These are phyloP conservation scores for Kandelia obovata DNA, from an alignment of 345 rosid species.

Conservation along the genomic window DNA sequence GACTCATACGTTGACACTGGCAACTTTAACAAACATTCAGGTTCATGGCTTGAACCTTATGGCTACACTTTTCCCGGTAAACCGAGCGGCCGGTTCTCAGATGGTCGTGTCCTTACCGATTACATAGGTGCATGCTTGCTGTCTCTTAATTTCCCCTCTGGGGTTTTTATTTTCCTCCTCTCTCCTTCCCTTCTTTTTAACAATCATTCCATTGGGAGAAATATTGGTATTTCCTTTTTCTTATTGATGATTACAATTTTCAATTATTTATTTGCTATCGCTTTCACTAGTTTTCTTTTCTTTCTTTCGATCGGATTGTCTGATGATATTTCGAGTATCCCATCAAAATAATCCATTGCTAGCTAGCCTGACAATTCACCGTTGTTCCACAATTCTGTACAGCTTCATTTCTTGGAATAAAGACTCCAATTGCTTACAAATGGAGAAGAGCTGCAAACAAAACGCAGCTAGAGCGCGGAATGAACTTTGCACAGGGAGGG, in stretches of 20 bases:
- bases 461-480: not conserved
- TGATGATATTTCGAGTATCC: no score
- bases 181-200: not conserved
- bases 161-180: not conserved
- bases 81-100: slow-evolving; percentile 24
- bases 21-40: not conserved
- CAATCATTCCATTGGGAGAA: no score
- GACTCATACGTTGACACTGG: slow-evolving; percentile 21
- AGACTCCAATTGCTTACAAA: slow-evolving; percentile 5
- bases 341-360: no score
- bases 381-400: not conserved
- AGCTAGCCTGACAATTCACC: no score
- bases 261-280: no score
- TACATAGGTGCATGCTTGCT: not conserved
- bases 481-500: slow-evolving; percentile 14
- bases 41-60: slow-evolving; percentile 13
- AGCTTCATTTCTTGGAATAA: slow-evolving; percentile 13
- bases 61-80: slow-evolving; percentile 19
- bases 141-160: not conserved
- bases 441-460: not conserved
- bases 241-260: no score
- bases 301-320: no score
- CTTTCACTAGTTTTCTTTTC: no score
- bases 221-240: no score
- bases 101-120: slow-evolving; percentile 24